phyloP scores from a whole-genome alignment of 2,329 filamentous ascomycete genomes.

The Claviceps sp. region DNA sequence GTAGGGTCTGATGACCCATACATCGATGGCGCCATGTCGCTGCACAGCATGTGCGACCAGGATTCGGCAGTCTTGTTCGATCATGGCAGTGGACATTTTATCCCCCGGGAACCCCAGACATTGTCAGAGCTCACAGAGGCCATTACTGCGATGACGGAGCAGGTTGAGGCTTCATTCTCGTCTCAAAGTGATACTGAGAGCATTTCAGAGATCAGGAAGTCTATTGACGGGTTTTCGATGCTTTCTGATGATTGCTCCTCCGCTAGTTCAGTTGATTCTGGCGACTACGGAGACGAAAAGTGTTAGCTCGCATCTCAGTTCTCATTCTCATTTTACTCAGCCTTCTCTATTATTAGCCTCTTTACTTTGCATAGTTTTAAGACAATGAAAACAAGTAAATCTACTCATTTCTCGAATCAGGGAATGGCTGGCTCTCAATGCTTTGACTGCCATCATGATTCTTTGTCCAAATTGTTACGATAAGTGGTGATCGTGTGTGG shows the following conservation, averaged over 20 bases:
- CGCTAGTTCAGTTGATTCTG: neutral
- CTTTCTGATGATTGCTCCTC: neutral
- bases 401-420: neutral
- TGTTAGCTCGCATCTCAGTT: neutral
- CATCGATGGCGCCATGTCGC: conserved; percentile 43
- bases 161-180: neutral
- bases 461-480: too few relatives aligned
- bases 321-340: neutral
- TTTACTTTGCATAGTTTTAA: neutral
- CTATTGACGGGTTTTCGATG: neutral
- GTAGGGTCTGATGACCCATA: conserved; percentile 46
- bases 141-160: neutral
- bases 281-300: neutral
- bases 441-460: too few relatives aligned
- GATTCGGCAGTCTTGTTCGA: conserved; percentile 49
- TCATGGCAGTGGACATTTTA: conserved; percentile 50
- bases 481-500: too few relatives aligned
- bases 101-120: conserved; percentile 39
- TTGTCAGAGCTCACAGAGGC: conserved; percentile 27
- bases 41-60: conserved; percentile 48
- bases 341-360: neutral
- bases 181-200: neutral
- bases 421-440: too few relatives aligned
- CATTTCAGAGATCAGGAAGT: neutral
- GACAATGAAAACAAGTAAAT: neutral